A percentile compares a stretch with the other conserved stretches of the same genome.
These are phyloP conservation scores for Fragosphaeria purpurea DNA, from an alignment of 2,329 filamentous ascomycete genomes.

Conservation along the genomic window DNA sequence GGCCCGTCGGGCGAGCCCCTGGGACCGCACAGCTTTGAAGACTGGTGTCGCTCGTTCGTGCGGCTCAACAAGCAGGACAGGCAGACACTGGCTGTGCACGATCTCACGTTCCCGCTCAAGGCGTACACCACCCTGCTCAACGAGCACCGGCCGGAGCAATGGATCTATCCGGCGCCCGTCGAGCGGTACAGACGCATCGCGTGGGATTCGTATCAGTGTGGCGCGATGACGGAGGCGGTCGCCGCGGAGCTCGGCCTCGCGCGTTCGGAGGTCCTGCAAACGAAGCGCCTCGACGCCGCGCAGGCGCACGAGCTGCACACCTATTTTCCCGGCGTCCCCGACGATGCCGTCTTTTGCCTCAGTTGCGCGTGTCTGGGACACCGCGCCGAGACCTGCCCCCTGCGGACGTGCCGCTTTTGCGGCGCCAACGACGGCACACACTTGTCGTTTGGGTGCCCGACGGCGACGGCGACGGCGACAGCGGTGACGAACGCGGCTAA, in stretches of 20 bases:
- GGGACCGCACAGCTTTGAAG: background rate
- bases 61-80: background rate
- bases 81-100: background rate
- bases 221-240: background rate
- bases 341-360: constrained; percentile 37
- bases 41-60: constrained; percentile 2
- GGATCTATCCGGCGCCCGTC: background rate
- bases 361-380: constrained; percentile 42
- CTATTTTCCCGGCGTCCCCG: constrained; percentile 42
- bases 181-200: background rate
- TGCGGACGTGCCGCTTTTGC: constrained; percentile 40
- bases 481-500: background rate
- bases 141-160: background rate
- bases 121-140: background rate
- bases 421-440: constrained; percentile 29
- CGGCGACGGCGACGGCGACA: constrained; percentile 11
- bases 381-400: constrained; percentile 32
- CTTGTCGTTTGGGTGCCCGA: constrained; percentile 40
- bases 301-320: constrained; percentile 24
- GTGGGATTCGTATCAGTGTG: background rate
- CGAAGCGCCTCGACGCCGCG: background rate
- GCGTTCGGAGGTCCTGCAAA: background rate
- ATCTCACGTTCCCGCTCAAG: constrained; percentile 1
- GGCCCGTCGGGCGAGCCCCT: too few species aligned
- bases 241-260: background rate